Evolutionary conservation across 2,329 filamentous ascomycete species (phyloP).

Genomic region (Penicillium hesseltinei): DNA sequence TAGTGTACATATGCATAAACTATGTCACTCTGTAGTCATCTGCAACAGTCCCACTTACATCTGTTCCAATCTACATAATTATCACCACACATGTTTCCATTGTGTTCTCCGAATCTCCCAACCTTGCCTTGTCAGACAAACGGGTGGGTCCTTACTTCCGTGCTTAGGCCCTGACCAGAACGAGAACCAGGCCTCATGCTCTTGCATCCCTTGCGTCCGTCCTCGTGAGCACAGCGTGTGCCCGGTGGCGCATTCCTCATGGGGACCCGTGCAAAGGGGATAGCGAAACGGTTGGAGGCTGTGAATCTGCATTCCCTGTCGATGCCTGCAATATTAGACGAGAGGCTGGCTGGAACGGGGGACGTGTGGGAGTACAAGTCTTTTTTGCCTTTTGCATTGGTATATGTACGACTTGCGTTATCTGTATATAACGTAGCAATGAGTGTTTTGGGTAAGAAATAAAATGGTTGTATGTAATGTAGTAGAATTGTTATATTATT

Average conservation of each 20-base stretch:
- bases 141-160: slow-evolving; percentile 11
- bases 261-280: slow-evolving; percentile 3
- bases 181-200: not conserved
- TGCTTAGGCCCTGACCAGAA: not conserved
- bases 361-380: not conserved
- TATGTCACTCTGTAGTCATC: not conserved
- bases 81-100: not conserved
- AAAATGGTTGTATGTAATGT: not conserved
- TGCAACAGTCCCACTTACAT: not conserved
- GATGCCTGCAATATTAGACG: not conserved
- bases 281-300: slow-evolving; percentile 2
- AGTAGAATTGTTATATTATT: not conserved
- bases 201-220: slow-evolving; percentile 20
- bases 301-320: not conserved
- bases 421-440: not conserved
- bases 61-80: not conserved
- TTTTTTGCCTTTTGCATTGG: not conserved
- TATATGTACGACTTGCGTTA: not conserved
- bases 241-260: slow-evolving; percentile 19
- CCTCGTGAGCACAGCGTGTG: slow-evolving; percentile 21
- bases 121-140: slow-evolving; percentile 8
- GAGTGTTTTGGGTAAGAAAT: not conserved
- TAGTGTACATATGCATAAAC: not conserved
- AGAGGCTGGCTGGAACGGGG: not conserved
- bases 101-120: not conserved